Percentiles rank a stretch among this genome's conserved stretches.
Conservation (phyloP, 2,329 filamentous ascomycete genomes). For the Apiospora koreana region DNA sequence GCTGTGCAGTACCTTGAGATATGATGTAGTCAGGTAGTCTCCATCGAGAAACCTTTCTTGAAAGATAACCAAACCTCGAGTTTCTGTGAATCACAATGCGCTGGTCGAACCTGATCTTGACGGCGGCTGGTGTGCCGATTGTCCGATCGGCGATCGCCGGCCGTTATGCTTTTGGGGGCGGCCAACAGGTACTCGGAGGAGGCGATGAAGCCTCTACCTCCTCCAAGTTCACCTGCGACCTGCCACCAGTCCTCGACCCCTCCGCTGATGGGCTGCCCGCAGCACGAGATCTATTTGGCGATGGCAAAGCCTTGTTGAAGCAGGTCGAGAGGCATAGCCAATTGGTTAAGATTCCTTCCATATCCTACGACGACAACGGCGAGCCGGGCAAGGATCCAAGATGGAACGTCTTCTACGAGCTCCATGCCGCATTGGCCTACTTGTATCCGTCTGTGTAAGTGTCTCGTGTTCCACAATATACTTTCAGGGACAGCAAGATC, state of each 20-base stretch:
- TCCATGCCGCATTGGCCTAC: constrained; percentile 47
- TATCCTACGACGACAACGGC: constrained; percentile 59
- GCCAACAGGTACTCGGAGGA: constrained; percentile 21
- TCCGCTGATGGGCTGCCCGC: constrained; percentile 31
- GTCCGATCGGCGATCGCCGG: constrained; percentile 15
- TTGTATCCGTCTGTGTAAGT: constrained; percentile 53
- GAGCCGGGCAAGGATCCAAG: constrained; percentile 53
- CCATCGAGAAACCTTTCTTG: no score
- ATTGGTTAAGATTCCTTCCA: constrained; percentile 55
- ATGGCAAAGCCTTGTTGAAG: constrained; percentile 30
- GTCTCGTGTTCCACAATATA: neutral
- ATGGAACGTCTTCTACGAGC: constrained; percentile 54
- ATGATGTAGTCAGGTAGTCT: neutral
- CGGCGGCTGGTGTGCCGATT: constrained; percentile 13
- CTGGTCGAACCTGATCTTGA: neutral
- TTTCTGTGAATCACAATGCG: neutral
- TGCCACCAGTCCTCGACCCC: constrained; percentile 29
- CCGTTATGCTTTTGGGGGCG: constrained; percentile 15
- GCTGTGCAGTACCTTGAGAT: neutral
- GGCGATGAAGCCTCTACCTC: neutral
- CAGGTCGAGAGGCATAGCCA: constrained; percentile 38
- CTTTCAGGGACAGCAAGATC: neutral
- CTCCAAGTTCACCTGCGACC: constrained; percentile 29
- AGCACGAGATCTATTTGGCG: constrained; percentile 29
- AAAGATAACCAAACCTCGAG: neutral